Conservation (phyloP, 257 asterid genomes). For the Nicotiana tabacum region DNA sequence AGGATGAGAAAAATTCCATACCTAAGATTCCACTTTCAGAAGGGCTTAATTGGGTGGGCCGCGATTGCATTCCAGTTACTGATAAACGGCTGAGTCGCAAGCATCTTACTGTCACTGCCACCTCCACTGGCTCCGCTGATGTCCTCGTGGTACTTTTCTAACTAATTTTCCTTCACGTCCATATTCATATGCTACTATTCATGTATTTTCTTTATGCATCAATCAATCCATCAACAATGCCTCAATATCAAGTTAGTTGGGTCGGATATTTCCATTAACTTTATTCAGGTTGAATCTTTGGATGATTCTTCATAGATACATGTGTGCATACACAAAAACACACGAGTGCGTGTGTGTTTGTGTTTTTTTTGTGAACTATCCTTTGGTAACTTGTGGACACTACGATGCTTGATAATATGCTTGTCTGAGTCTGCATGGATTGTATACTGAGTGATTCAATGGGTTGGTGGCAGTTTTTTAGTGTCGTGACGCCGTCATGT, state of each 20-base stretch:
- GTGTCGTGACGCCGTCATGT: not conserved
- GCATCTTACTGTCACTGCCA: slow-evolving; percentile 47
- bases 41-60: slow-evolving; percentile 70
- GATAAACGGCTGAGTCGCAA: slow-evolving; percentile 93
- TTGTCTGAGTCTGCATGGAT: not conserved
- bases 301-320: not conserved
- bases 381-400: not conserved
- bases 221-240: not conserved
- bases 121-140: slow-evolving; percentile 49
- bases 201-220: not conserved
- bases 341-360: not conserved
- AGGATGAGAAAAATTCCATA: slow-evolving; percentile 36
- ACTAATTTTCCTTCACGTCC: not conserved
- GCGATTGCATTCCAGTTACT: slow-evolving; percentile 49
- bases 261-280: not conserved
- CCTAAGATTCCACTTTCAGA: slow-evolving; percentile 54
- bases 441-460: not conserved
- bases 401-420: not conserved
- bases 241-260: not conserved
- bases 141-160: slow-evolving; percentile 50
- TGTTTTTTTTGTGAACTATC: not conserved
- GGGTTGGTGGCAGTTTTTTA: not conserved
- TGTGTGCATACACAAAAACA: not conserved
- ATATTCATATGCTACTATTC: not conserved
- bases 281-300: not conserved